Percentiles rank a stretch among this genome's conserved stretches.
These are phyloP conservation scores for Luffa aegyptiaca DNA, from an alignment of 306 rosid genomes.

Conservation along the genomic window DNA sequence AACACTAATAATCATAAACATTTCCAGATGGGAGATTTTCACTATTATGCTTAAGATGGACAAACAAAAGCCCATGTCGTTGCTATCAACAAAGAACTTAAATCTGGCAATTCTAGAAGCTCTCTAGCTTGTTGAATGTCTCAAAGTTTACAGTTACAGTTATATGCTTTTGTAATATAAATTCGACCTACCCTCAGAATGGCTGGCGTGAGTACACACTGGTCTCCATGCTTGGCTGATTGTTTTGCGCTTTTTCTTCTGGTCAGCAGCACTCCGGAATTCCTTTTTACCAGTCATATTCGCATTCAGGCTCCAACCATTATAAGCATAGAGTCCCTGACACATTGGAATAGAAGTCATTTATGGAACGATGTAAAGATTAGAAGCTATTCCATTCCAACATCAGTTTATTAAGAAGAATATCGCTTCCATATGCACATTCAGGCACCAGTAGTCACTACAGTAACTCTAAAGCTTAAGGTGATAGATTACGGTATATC, in stretches of 20 bases:
- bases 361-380: not conserved
- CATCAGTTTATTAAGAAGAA: not conserved
- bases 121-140: not conserved
- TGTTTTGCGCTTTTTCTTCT: slow-evolving; percentile 24
- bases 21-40: not conserved
- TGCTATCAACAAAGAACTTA: not conserved
- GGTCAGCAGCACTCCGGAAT: slow-evolving; percentile 19
- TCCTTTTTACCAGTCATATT: slow-evolving; percentile 42
- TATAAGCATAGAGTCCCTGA: slow-evolving; percentile 28
- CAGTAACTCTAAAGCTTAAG: not conserved
- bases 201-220: slow-evolving; percentile 32
- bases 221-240: slow-evolving; percentile 52
- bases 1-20: not conserved
- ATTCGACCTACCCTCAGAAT: slow-evolving; percentile 41
- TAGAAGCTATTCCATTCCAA: not conserved
- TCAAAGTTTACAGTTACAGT: not conserved
- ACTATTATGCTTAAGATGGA: not conserved
- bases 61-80: not conserved
- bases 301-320: slow-evolving; percentile 33
- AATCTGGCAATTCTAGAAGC: not conserved
- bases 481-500: not conserved
- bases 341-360: not conserved
- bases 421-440: not conserved
- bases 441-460: not conserved
- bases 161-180: not conserved